Conservation (phyloP, 2,329 filamentous ascomycete genomes). For the Aspergillus caelatus region DNA sequence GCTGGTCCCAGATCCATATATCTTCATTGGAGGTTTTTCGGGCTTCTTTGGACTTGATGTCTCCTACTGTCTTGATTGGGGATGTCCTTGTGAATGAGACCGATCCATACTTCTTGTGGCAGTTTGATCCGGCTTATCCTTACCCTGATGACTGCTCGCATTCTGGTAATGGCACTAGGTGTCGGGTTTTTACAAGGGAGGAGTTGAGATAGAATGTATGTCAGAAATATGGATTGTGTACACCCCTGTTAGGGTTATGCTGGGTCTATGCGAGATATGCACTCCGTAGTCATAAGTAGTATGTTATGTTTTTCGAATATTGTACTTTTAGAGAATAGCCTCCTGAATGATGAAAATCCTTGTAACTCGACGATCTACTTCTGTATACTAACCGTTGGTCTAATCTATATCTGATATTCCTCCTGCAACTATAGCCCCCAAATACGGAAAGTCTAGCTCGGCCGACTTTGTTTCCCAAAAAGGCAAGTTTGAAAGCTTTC, state of each 20-base stretch:
- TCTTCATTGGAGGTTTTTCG: slow-evolving; percentile 50
- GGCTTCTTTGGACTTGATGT: slow-evolving; percentile 36
- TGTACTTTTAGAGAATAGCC: not conserved
- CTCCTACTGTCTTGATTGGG: slow-evolving; percentile 45
- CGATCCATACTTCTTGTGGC: slow-evolving; percentile 58
- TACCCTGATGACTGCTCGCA: slow-evolving; percentile 1
- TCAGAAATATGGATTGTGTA: not conserved
- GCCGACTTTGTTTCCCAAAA: not conserved
- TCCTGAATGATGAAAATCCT: not conserved
- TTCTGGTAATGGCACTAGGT: not conserved
- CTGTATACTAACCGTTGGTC: too few relatives aligned
- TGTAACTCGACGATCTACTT: not conserved
- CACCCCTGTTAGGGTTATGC: not conserved
- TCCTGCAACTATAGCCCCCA: not conserved
- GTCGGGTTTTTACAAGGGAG: not conserved
- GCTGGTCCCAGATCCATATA: slow-evolving; percentile 57
- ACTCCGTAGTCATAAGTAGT: not conserved
- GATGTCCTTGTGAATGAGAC: slow-evolving; percentile 57
- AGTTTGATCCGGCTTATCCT: slow-evolving; percentile 43
- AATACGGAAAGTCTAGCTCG: not conserved
- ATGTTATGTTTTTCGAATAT: not conserved
- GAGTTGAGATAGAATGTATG: not conserved
- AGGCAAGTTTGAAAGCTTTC: not conserved
- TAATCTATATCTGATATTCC: too few relatives aligned
- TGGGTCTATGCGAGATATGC: not conserved